Percentiles rank a stretch among this genome's conserved stretches.
Evolutionary conservation across 768 basidiomycete genomes (phyloP).

Genomic region (Boletellus emodensis): DNA sequence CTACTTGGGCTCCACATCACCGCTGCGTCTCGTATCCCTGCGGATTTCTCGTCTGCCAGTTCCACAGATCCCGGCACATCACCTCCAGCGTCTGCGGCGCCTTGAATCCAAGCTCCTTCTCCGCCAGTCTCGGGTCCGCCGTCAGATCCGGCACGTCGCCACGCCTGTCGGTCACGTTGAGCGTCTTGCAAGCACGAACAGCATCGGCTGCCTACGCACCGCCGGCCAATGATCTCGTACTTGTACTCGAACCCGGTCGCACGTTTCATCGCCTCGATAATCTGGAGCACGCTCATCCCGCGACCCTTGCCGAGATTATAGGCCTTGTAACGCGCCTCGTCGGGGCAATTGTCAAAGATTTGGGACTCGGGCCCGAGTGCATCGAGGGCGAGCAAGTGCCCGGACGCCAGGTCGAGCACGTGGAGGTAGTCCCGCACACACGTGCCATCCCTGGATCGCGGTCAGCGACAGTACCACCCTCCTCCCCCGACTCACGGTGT

Average conservation of each 20-base stretch:
- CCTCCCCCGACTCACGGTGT: conserved; percentile 58
- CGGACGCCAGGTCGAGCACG: conserved; percentile 90
- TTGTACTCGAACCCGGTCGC: conserved; percentile 86
- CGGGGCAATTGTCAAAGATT: conserved; percentile 50
- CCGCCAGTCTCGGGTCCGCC: conserved; percentile 86
- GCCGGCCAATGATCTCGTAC: conserved; percentile 84
- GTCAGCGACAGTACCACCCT: background rate
- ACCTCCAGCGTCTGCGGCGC: conserved; percentile 77
- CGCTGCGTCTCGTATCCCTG: conserved; percentile 53
- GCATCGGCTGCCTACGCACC: conserved; percentile 47
- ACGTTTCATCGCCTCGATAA: conserved; percentile 90
- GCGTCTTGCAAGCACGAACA: background rate
- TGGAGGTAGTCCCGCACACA: conserved; percentile 97
- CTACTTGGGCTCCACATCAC: conserved; percentile 24
- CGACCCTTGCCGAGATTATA: conserved; percentile 96
- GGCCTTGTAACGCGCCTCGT: conserved; percentile 72
- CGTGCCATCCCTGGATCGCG: conserved; percentile 72
- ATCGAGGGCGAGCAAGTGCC: conserved; percentile 88
- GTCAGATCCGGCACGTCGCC: conserved; percentile 97
- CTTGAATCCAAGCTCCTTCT: conserved; percentile 90
- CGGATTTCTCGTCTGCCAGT: conserved; percentile 95
- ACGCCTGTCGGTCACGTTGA: conserved; percentile 42
- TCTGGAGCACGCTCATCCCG: conserved; percentile 90
- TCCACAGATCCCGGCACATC: conserved; percentile 98
- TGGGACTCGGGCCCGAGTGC: conserved; percentile 62